Conservation (phyloP, 1,284 basidiomycete genomes). For the Apiotrichum montevideense region DNA sequence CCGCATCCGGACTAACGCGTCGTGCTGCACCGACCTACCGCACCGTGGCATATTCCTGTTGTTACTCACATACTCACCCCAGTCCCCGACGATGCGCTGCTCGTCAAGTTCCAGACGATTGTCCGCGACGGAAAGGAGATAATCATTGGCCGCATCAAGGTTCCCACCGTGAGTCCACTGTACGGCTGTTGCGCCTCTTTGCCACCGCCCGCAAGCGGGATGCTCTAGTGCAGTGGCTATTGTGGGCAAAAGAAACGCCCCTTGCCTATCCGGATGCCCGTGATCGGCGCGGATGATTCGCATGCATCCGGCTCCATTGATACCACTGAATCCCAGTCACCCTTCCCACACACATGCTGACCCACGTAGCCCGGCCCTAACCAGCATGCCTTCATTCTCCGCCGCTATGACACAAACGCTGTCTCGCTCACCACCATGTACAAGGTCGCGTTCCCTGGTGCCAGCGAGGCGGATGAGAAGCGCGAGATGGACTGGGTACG, state of each 20-base stretch:
- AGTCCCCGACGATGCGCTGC: constrained; percentile 40
- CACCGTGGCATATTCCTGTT: too few species aligned
- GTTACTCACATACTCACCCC: background rate
- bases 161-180: constrained; percentile 65
- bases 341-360: background rate
- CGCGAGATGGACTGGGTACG: constrained; percentile 70
- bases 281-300: too few species aligned
- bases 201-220: background rate
- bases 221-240: too few species aligned
- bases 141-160: constrained; percentile 86
- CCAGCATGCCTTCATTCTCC: constrained; percentile 82
- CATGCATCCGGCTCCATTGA: too few species aligned
- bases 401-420: constrained; percentile 91
- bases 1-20: background rate
- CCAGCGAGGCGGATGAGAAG: constrained; percentile 71
- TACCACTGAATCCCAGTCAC: too few species aligned
- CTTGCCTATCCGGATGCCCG: too few species aligned
- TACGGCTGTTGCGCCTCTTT: background rate
- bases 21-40: background rate
- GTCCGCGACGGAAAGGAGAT: constrained; percentile 75
- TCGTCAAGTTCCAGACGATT: constrained; percentile 76
- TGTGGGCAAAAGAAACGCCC: too few species aligned
- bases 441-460: constrained; percentile 87
- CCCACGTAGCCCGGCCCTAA: constrained; percentile 19
- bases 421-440: constrained; percentile 97